Percentiles rank a stretch among this genome's conserved stretches.
These are phyloP conservation scores for Botryosphaeria dothidea DNA, from an alignment of 2,329 filamentous ascomycete species.

Conservation along the genomic window DNA sequence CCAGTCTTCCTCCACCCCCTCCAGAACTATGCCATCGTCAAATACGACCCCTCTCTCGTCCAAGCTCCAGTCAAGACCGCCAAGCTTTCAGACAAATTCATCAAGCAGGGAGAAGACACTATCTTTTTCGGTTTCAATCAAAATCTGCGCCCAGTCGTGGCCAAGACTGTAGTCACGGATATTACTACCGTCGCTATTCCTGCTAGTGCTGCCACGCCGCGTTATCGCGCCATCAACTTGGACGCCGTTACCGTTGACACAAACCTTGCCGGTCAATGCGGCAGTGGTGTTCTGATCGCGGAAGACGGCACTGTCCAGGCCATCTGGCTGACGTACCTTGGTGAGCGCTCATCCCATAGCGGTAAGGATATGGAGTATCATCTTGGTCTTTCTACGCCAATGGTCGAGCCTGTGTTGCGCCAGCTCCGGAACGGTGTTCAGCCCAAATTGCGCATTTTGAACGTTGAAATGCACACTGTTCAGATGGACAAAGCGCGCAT, in stretches of 20 bases:
- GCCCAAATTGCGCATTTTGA: conserved; percentile 84
- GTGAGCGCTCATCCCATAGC: conserved; percentile 76
- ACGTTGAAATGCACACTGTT: conserved; percentile 91
- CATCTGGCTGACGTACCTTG: conserved; percentile 94
- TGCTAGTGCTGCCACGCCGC: conserved; percentile 84
- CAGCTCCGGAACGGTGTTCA: conserved; percentile 78
- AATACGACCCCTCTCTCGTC: conserved; percentile 93
- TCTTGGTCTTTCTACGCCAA: conserved; percentile 85
- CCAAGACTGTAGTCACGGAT: conserved; percentile 92
- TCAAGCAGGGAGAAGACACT: conserved; percentile 90
- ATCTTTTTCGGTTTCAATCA: conserved; percentile 99
- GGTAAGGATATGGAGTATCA: conserved; percentile 96
- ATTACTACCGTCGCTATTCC: conserved; percentile 97
- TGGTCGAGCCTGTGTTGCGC: conserved; percentile 82
- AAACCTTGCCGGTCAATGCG: conserved; percentile 80
- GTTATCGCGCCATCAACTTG: conserved; percentile 90
- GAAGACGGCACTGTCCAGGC: conserved; percentile 93
- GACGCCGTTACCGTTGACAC: conserved; percentile 94
- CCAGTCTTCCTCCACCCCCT: conserved; percentile 94
- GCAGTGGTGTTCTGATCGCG: conserved; percentile 86
- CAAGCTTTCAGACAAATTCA: conserved; percentile 74
- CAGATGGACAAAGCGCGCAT: conserved; percentile 96
- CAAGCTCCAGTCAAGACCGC: conserved; percentile 91
- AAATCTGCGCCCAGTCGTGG: conserved; percentile 89
- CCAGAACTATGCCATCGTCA: conserved; percentile 93